Evolutionary conservation across 305 asterid species (phyloP).

Genomic region (Salvia sclarea): DNA sequence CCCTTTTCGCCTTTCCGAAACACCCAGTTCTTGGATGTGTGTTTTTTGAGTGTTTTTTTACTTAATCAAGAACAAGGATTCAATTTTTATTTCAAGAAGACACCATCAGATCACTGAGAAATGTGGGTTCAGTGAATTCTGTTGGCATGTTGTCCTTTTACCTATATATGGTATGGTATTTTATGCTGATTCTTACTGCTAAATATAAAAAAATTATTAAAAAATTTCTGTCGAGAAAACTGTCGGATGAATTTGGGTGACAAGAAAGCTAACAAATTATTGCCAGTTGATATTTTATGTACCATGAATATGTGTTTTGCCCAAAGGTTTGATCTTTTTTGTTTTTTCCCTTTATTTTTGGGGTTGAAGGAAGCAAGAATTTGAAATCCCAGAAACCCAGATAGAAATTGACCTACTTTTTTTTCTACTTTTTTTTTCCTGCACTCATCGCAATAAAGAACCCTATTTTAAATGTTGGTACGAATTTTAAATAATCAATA

Average conservation of each 20-base stretch:
- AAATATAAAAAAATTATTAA: not conserved
- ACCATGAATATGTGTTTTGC: not conserved
- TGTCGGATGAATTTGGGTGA: constrained; percentile 26
- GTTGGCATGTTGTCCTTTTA: constrained; percentile 1
- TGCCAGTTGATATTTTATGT: constrained; percentile 36
- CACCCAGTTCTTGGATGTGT: not conserved
- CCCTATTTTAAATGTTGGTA: constrained; percentile 15
- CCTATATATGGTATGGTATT: constrained; percentile 36
- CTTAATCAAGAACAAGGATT: not conserved
- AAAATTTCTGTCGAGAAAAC: not conserved
- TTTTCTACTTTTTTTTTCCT: not conserved
- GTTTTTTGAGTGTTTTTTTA: not conserved
- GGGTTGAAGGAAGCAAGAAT: not conserved
- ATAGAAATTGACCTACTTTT: constrained; percentile 12
- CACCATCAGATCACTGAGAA: constrained; percentile 26
- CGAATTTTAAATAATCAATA: not conserved
- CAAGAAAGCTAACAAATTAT: constrained; percentile 24
- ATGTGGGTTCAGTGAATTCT: constrained; percentile 27
- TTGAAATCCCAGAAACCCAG: constrained; percentile 30
- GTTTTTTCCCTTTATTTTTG: not conserved
- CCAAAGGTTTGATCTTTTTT: not conserved
- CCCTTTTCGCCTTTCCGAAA: not conserved
- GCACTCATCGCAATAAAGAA: constrained; percentile 19
- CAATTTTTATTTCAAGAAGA: constrained; percentile 21
- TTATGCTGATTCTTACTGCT: constrained; percentile 42